Base-by-base conservation (phyloP, 2,329 filamentous ascomycete species). In the Polychaeton citri region DNA sequence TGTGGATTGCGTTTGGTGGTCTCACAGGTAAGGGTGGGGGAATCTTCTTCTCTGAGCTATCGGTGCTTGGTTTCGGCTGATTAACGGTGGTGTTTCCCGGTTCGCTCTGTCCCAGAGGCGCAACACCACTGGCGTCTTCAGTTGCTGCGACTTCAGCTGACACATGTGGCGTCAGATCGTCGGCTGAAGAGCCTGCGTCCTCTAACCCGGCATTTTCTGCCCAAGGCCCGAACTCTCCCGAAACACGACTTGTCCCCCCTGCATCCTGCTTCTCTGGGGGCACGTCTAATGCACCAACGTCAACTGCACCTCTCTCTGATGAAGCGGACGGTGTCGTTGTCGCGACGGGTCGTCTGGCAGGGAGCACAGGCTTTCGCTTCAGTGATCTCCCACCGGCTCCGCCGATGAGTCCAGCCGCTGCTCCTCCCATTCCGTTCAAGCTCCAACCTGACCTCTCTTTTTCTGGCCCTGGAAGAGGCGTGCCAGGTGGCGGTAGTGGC, bases 401-500 rank as follows among this genome's bases (percentile, higher is more conserved):
- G 17, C 36, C 38, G 19, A 45, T 35, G 21, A 30, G 34, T 9
- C 37, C 38, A 9, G 35, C 32, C 9, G 39, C 35, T n/a, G 33
- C 21, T n/a, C 31, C 38, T n/a, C 34, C 32, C 4, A 24, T 38
- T 33, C 30, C 19, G 4, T 26, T 24, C 13, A 43, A 16, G 4
- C 37, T 15, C 34, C 19, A n/a, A 18, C 19, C 19, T 30, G 32
- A 19, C 33, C 28, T 19, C 32, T 37, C 4, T 33, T 34, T 51
- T 32, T 46, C 45, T 24, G 53, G 53, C 6, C 55, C 54, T 8
- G 86, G 85, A 1, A 93, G 66, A 3, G 86, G 85, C 31, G 72
- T 77, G 2, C 85, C 86, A 2, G 81, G 82, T 6, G 85, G 84
- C 32, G 84, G 85, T 13, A 93, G 64, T 1, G 85, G 85, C 47